phyloP scores from a whole-genome alignment of 305 asterid species.

The Rubia peregrina region DNA sequence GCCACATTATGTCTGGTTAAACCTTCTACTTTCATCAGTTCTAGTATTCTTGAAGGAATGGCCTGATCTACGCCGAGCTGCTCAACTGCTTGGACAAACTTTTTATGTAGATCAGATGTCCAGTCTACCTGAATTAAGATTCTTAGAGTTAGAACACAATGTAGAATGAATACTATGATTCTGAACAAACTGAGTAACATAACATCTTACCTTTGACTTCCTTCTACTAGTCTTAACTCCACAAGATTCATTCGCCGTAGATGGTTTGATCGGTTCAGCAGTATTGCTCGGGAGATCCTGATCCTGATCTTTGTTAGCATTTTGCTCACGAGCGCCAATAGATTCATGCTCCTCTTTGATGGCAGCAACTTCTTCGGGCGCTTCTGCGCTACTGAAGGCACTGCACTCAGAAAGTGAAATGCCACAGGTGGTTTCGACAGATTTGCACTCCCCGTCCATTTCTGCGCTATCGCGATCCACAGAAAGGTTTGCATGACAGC shows the following conservation, averaged over 20 bases:
- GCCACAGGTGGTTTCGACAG: constrained; percentile 35
- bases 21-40: constrained; percentile 47
- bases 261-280: constrained; percentile 22
- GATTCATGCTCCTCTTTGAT: constrained; percentile 31
- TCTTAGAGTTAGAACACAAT: not conserved
- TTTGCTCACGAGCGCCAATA: constrained; percentile 12
- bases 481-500: constrained; percentile 31
- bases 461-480: constrained; percentile 12
- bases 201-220: constrained; percentile 34
- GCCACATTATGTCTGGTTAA: constrained; percentile 46
- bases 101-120: constrained; percentile 48
- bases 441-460: constrained; percentile 42
- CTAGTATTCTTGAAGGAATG: constrained; percentile 47
- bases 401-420: constrained; percentile 27
- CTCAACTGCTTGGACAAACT: constrained; percentile 45
- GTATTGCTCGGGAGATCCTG: constrained; percentile 15
- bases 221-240: constrained; percentile 32
- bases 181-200: no score
- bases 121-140: constrained; percentile 36
- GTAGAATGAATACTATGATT: not conserved
- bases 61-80: constrained; percentile 52
- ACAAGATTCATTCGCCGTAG: constrained; percentile 19
- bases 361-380: constrained; percentile 10
- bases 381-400: constrained; percentile 12
- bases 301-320: not conserved